Evolutionary conservation across 495 filamentous ascomycete genomes (phyloP), one percentile per base, ranked within the genome.

Genomic region (Evansstolkia leycettana): DNA sequence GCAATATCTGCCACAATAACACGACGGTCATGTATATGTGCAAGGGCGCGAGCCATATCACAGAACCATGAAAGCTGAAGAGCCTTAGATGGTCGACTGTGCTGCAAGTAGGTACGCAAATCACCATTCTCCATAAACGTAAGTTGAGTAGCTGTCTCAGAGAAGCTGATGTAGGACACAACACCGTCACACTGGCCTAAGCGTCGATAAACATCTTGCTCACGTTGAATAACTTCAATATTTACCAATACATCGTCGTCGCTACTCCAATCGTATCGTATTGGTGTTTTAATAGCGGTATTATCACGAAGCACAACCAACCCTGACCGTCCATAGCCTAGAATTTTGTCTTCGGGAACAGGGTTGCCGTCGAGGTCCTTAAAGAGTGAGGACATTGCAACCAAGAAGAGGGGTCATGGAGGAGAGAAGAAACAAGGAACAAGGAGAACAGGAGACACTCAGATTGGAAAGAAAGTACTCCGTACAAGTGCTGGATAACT

Each of bases 1-100:
- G 45, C 40, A 37, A 57, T 54, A 33, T 57, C 50, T 33, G 43
- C 34, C 7, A 54, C 38, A 36, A 57, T 36, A 13, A 55, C 33
- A 26, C 39, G 36, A 19, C 26, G 36, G 6, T 41, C 31, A 35
- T 55, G 46, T 33, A 55, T 48, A 17, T 39, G 33, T 16, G 31
- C 27, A 10, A 56, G 35, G 1, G 42, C 33, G 13, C 37, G 40
- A 28, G 45, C 47, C 45, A 57, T 51, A 1, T 33, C n/a, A 17
- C 24, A 37, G 33, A 51, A 47, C 52, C 48, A 55, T 1, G 36
- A 39, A 3, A 50, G 37, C 23, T 50, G 45, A n/a, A 41, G 39
- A 18, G 14, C 24, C 24, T 32, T 38, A 17, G 45, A 29, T 11
- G 48, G 38, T 16, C 34, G 30, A 19, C 41, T 41, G 28, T 34